Evolutionary conservation across 2,329 filamentous ascomycete species (phyloP), one percentile per base, ranked within the genome.

Genomic region (Arthrobotrys megalospora): DNA sequence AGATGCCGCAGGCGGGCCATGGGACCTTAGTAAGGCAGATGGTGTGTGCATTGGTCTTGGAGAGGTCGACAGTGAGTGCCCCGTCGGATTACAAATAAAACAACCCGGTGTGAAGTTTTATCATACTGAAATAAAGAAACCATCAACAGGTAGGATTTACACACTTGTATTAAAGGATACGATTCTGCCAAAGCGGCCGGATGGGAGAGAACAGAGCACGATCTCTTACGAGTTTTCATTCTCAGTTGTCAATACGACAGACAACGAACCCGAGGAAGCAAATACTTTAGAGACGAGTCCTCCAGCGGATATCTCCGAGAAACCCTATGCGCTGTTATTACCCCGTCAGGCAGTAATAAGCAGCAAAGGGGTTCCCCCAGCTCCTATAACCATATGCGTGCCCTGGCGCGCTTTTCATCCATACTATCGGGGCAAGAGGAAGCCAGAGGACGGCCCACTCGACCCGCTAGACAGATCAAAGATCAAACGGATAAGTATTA

Each of bases 191-290:
- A 78, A 72, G 43, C 21, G 75, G 38, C 86, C 88, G 2, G 89
- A 91, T 81, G 91, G 91, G 0, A 86, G 91, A n/a, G 91, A 94
- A 81, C 89, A 91, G 84, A 90, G 91, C 62, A 90, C 90, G 0
- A 82, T 93, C 3, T 92, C 88, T 55, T 96, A 91, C 88, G 92
- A 96, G 84, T 91, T 88, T 79, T 89, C 92, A 81, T 94, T 95
- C 73, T 80, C 53, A 4, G 58, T 77, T 53, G 43, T 64, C 14
- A 70, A 62, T 28, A 81, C 82, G 6, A 81, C 83, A 1, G 82
- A 83, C 14, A 81, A 83, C 10, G 81, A 72, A 11, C 82, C 80
- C 4, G 12, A 6, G 8, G 4, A n/a, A 16, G 5, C 34, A 7
- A 21, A n/a, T 68, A 6, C 11, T 19, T 50, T 41, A 34, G 32